A percentile compares a stretch with the other conserved stretches of the same genome.
Evolutionary conservation across 345 rosid species (phyloP).

Genomic region (Rhodamnia rubescens): DNA sequence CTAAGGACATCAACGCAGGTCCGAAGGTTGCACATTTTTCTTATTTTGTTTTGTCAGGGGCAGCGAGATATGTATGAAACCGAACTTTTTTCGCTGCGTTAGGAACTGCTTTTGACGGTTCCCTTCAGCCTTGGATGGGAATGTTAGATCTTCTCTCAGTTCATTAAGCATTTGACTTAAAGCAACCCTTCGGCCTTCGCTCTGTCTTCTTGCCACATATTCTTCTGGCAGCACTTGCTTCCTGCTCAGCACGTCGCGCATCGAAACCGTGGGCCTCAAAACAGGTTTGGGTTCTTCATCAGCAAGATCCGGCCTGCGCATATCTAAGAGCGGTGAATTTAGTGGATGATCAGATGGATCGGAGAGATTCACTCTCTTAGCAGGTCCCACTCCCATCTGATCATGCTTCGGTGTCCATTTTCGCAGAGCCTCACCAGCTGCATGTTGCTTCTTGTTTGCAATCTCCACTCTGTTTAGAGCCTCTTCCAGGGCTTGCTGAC

Average conservation of each 20-base stretch:
- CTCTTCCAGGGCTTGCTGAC: constrained; percentile 63
- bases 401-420: constrained; percentile 49
- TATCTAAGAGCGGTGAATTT: constrained; percentile 27
- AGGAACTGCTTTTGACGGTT: constrained; percentile 34
- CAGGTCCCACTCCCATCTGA: constrained; percentile 21
- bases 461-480: constrained; percentile 63
- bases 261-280: constrained; percentile 62
- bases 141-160: constrained; percentile 49
- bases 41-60: constrained; percentile 64
- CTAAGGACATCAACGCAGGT: background rate
- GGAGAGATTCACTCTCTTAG: constrained; percentile 15
- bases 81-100: constrained; percentile 66
- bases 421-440: constrained; percentile 63
- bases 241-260: constrained; percentile 83
- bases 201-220: constrained; percentile 20
- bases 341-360: constrained; percentile 24
- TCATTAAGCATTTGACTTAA: constrained; percentile 86
- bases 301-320: constrained; percentile 11
- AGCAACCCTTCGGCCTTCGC: constrained; percentile 55
- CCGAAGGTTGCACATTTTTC: constrained; percentile 31
- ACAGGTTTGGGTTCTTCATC: constrained; percentile 36
- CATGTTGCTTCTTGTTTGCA: constrained; percentile 65
- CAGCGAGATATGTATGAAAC: constrained; percentile 79
- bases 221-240: constrained; percentile 54
- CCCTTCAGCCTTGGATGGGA: constrained; percentile 25